Conservation (phyloP, 73 alveolate species). For the Tetrahymena malaccensis region DNA sequence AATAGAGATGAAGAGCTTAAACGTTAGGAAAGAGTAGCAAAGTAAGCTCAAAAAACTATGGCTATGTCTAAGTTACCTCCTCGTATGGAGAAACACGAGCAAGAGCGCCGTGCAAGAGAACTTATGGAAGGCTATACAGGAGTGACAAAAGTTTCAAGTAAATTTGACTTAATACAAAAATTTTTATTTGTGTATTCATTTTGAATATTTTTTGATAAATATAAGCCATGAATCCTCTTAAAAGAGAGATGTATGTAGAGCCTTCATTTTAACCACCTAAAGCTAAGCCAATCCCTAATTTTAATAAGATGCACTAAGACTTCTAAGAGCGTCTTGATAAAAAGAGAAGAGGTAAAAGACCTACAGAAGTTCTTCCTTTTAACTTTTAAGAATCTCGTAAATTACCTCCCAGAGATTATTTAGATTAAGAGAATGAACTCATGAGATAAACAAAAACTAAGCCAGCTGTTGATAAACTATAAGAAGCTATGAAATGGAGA, state of each 20-base stretch:
- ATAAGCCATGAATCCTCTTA: slow-evolving; percentile 45
- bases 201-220: slow-evolving; percentile 10
- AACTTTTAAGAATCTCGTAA: slow-evolving; percentile 80
- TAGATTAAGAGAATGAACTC: slow-evolving; percentile 72
- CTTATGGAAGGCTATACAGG: slow-evolving; percentile 6
- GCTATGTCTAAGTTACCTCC: slow-evolving; percentile 88
- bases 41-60: slow-evolving; percentile 81
- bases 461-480: slow-evolving; percentile 42
- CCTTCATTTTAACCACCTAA: slow-evolving; percentile 53
- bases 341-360: slow-evolving; percentile 60
- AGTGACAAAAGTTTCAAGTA: slow-evolving; percentile 50
- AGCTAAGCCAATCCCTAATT: slow-evolving; percentile 92
- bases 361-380: slow-evolving; percentile 89
- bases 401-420: slow-evolving; percentile 58
- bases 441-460: slow-evolving; percentile 53
- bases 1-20: slow-evolving; percentile 46
- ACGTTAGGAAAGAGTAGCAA: slow-evolving; percentile 79
- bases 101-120: slow-evolving; percentile 45
- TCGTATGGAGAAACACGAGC: slow-evolving; percentile 91
- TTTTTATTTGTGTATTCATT: not conserved
- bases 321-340: slow-evolving; percentile 71
- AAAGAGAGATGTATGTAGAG: slow-evolving; percentile 37
- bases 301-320: slow-evolving; percentile 69
- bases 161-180: not conserved
- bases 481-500: slow-evolving; percentile 48